These are phyloP conservation scores for Penicillium sp. DNA, from an alignment of 2,329 filamentous ascomycete genomes.

Conservation along the genomic window DNA sequence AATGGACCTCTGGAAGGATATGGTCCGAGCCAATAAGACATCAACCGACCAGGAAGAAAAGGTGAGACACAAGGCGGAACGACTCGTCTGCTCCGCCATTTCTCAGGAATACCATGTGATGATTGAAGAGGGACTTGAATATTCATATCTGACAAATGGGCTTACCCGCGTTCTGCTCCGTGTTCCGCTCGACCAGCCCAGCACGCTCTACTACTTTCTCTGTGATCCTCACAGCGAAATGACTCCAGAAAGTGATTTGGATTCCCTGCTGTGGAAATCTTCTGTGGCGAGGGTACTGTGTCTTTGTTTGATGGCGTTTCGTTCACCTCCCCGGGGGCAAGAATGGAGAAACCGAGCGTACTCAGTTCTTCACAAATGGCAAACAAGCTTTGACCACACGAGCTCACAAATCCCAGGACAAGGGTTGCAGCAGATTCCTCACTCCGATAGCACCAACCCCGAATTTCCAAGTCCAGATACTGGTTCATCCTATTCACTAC, in stretches of 20 bases:
- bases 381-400: too few relatives aligned
- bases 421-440: too few relatives aligned
- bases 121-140: background rate
- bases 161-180: background rate
- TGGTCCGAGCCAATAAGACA: background rate
- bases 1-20: background rate
- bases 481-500: too few relatives aligned
- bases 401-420: too few relatives aligned
- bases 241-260: background rate
- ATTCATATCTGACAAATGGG: background rate
- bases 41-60: background rate
- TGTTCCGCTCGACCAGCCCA: background rate
- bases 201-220: background rate
- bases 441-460: too few relatives aligned
- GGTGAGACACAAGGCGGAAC: background rate
- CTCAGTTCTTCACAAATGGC: too few relatives aligned
- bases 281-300: too few relatives aligned
- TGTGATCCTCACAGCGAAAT: background rate
- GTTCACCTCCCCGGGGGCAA: too few relatives aligned
- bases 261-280: background rate
- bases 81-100: background rate
- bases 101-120: background rate
- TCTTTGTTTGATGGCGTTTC: too few relatives aligned
- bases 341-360: too few relatives aligned
- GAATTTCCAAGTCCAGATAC: too few relatives aligned